Percentiles rank a stretch among this genome's conserved stretches.
These are phyloP conservation scores for Phlegmacium glaucopus DNA, from an alignment of 768 basidiomycete species.

Conservation along the genomic window DNA sequence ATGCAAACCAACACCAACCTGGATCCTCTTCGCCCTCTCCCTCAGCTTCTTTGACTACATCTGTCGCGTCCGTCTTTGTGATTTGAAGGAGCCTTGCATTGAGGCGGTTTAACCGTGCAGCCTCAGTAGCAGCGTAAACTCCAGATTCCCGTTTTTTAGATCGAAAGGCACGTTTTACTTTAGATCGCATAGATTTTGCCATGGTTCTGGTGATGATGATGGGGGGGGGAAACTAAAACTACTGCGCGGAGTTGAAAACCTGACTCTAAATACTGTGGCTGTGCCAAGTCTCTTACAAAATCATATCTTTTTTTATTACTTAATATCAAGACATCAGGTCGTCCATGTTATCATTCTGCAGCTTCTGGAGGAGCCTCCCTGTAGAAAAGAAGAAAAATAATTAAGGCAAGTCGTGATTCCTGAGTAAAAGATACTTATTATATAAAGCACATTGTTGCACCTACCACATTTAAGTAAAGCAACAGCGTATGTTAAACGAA, in stretches of 20 bases:
- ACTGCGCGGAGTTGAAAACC: background rate
- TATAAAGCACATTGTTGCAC: constrained; percentile 96
- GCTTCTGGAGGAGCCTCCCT: constrained; percentile 69
- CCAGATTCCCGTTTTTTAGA: constrained; percentile 72
- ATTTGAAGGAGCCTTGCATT: constrained; percentile 58
- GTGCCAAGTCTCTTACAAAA: no score
- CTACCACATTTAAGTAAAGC: constrained; percentile 34
- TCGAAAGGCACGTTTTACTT: constrained; percentile 76
- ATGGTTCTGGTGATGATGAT: constrained; percentile 36
- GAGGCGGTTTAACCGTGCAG: constrained; percentile 72
- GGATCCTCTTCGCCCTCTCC: constrained; percentile 35
- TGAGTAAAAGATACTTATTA: constrained; percentile 59
- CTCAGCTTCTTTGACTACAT: constrained; percentile 33
- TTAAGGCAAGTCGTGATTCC: constrained; percentile 3
- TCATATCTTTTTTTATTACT: no score
- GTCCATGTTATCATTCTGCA: constrained; percentile 13
- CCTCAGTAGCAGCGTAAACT: constrained; percentile 73
- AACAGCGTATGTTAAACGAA: constrained; percentile 3
- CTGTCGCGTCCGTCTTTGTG: constrained; percentile 37
- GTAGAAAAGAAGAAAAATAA: constrained; percentile 38
- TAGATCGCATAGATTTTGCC: constrained; percentile 84
- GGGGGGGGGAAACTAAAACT: constrained; percentile 9
- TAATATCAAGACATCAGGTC: no score
- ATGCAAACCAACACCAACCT: constrained; percentile 70
- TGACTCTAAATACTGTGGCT: constrained; percentile 9